Conservation (phyloP, 78 protist genomes). For the Emiliania huxleyi region DNA sequence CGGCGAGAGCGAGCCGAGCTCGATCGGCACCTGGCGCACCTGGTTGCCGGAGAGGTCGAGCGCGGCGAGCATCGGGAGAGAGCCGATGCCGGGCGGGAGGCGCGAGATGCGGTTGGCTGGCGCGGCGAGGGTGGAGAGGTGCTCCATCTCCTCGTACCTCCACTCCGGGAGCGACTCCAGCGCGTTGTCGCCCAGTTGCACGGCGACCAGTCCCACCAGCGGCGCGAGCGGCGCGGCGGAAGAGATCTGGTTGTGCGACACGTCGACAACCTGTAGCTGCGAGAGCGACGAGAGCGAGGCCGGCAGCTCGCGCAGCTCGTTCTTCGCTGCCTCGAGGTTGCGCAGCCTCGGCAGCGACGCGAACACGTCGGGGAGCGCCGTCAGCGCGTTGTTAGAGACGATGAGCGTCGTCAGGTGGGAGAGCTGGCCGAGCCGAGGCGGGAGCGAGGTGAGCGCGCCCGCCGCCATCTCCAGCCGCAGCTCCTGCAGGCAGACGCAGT, state of each 20-base stretch:
- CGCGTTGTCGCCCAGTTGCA: neutral
- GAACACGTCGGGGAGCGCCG: neutral
- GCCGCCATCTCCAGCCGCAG: neutral
- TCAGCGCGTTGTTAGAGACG: neutral
- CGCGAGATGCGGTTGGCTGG: neutral
- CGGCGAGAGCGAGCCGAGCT: neutral
- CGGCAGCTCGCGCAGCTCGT: neutral
- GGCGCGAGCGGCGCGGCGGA: neutral
- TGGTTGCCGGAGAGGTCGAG: neutral
- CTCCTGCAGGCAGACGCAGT: neutral
- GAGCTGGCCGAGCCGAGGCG: neutral
- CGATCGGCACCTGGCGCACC: neutral
- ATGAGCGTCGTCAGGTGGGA: neutral
- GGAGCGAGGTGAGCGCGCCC: neutral
- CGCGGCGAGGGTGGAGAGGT: neutral
- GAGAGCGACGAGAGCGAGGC: neutral
- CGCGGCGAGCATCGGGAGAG: neutral
- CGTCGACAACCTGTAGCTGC: conserved; percentile 8
- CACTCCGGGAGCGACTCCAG: neutral
- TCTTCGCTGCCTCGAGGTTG: conserved; percentile 1
- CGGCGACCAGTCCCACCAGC: neutral
- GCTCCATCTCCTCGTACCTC: neutral
- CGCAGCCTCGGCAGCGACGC: neutral
- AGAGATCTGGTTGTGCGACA: neutral
- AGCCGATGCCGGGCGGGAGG: neutral